These are phyloP conservation scores for Penicillium riverlandense DNA, from an alignment of 495 filamentous ascomycete species.

Conservation along the genomic window DNA sequence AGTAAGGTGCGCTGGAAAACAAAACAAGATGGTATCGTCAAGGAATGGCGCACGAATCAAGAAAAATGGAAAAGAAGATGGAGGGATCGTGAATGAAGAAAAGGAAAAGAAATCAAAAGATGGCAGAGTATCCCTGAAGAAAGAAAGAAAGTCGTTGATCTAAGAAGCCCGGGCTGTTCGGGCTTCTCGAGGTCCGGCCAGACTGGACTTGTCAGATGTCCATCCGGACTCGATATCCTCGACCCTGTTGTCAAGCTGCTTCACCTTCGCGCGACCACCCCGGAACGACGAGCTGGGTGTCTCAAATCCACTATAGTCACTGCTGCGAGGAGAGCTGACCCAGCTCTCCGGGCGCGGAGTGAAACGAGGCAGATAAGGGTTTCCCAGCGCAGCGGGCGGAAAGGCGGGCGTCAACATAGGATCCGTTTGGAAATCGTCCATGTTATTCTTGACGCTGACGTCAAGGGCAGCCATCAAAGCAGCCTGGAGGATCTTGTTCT, in stretches of 20 bases:
- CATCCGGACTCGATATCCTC: constrained; percentile 32
- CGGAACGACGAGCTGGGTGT: constrained; percentile 5
- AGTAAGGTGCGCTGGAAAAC: background rate
- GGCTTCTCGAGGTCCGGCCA: constrained; percentile 5
- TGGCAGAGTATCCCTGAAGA: background rate
- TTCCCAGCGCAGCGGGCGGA: background rate
- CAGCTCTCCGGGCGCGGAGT: constrained; percentile 26
- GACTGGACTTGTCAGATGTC: constrained; percentile 28
- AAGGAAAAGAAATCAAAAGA: background rate
- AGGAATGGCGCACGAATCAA: background rate
- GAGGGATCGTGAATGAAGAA: background rate
- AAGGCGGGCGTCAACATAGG: constrained; percentile 12
- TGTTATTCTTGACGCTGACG: constrained; percentile 21
- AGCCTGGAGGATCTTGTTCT: constrained; percentile 40
- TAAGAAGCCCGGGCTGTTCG: background rate
- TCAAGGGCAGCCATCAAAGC: constrained; percentile 36
- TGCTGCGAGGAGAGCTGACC: constrained; percentile 24
- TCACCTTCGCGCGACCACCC: constrained; percentile 17
- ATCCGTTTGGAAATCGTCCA: constrained; percentile 17
- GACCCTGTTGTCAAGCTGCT: constrained; percentile 32
- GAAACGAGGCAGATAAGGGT: constrained; percentile 9
- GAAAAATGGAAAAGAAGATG: background rate
- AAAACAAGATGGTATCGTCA: constrained; percentile 26
- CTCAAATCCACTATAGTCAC: constrained; percentile 17
- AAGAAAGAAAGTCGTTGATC: background rate